Evolutionary conservation across 176 grass and related monocot genomes (phyloP).

Genomic region (Thalia dealbata): DNA sequence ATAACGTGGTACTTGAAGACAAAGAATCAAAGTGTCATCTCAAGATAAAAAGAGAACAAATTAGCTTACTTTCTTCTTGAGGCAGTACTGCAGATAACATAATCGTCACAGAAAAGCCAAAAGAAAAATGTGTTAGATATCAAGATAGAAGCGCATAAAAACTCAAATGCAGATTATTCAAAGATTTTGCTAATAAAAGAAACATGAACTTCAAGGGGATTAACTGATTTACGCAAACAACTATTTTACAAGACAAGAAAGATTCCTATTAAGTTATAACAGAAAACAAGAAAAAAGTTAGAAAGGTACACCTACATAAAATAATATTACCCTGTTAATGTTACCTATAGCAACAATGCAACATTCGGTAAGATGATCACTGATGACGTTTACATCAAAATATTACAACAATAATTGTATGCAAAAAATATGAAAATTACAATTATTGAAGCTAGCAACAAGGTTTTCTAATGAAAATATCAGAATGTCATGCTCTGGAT

Average conservation of each 20-base stretch:
- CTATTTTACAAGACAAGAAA: not conserved
- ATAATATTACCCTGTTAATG: not conserved
- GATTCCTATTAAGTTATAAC: not conserved
- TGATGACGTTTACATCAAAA: not conserved
- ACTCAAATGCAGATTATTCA: not conserved
- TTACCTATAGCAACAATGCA: not conserved
- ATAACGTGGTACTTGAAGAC: not conserved
- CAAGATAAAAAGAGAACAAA: constrained; percentile 20
- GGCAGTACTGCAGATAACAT: constrained; percentile 61
- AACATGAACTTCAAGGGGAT: not conserved
- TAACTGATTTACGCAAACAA: not conserved
- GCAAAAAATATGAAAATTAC: not conserved
- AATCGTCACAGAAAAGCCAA: constrained; percentile 24
- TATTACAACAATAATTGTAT: not conserved
- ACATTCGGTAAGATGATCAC: not conserved
- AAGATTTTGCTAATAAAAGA: not conserved
- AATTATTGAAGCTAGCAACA: not conserved
- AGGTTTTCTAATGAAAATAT: too few species aligned
- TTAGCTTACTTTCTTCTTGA: constrained; percentile 93
- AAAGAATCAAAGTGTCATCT: not conserved
- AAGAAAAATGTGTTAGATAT: constrained; percentile 28
- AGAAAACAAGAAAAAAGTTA: not conserved
- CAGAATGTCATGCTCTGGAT: too few species aligned
- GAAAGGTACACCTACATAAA: not conserved
- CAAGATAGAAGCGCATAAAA: not conserved